These are phyloP conservation scores for Symbiodinium natans DNA, from an alignment of 73 alveolate species.

Conservation along the genomic window DNA sequence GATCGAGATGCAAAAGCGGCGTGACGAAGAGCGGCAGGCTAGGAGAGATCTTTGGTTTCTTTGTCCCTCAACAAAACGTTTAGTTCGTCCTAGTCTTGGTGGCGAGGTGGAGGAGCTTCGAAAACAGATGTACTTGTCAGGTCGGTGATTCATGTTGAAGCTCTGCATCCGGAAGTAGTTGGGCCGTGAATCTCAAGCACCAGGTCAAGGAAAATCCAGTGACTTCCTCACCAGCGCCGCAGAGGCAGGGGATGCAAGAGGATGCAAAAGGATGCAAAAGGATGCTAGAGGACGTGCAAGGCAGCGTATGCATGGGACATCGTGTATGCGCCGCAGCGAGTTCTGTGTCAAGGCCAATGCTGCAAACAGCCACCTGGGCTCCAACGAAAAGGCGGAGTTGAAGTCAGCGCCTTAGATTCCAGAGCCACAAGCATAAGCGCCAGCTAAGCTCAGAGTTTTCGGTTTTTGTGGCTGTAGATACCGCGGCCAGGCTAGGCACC, in stretches of 20 bases:
- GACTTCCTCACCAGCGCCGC: slow-evolving; percentile 64
- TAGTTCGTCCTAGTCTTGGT: no score
- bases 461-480: no score
- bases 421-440: no score
- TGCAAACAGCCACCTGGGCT: slow-evolving; percentile 49
- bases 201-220: slow-evolving; percentile 57
- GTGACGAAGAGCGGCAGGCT: slow-evolving; percentile 87
- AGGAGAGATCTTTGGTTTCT: background rate
- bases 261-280: no score
- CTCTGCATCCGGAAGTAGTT: background rate
- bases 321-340: background rate
- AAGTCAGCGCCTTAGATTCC: slow-evolving; percentile 29
- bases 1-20: slow-evolving; percentile 34
- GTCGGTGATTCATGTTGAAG: background rate
- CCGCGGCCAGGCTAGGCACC: no score
- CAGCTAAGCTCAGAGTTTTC: no score
- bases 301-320: background rate
- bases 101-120: slow-evolving; percentile 80
- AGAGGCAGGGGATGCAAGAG: slow-evolving; percentile 8
- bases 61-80: background rate
- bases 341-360: slow-evolving; percentile 6
- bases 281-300: background rate
- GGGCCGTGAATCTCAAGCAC: background rate
- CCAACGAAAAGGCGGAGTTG: slow-evolving; percentile 35
- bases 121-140: slow-evolving; percentile 91